These are phyloP conservation scores for Cornus controversa DNA, from an alignment of 148 eudicot species.

Conservation along the genomic window DNA sequence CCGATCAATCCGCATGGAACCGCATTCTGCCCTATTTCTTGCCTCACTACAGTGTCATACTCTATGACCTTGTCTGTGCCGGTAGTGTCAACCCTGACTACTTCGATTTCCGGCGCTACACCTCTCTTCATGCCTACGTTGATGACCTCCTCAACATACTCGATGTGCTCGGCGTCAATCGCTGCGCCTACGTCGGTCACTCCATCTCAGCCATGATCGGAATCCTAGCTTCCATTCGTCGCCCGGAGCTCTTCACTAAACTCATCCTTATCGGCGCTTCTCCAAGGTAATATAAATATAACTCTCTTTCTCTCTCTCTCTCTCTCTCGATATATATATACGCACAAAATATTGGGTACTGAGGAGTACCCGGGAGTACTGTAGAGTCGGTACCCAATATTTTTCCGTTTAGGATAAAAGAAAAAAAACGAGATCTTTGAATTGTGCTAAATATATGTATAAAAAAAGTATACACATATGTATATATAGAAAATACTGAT, in stretches of 20 bases:
- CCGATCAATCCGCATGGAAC: constrained; percentile 93
- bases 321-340: too few relatives aligned
- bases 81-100: constrained; percentile 87
- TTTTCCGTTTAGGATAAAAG: too few relatives aligned
- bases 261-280: constrained; percentile 61
- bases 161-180: background rate
- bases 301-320: too few relatives aligned
- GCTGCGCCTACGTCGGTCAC: constrained; percentile 39
- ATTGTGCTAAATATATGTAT: too few relatives aligned
- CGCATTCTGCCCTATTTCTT: constrained; percentile 68
- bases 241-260: constrained; percentile 48
- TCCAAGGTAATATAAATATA: background rate
- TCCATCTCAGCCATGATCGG: constrained; percentile 59
- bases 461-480: too few relatives aligned
- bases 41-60: constrained; percentile 54
- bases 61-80: constrained; percentile 86
- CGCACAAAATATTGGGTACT: too few relatives aligned
- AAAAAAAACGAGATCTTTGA: too few relatives aligned
- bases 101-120: constrained; percentile 44
- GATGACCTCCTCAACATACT: background rate
- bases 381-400: too few relatives aligned
- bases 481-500: too few relatives aligned
- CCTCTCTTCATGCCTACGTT: background rate
- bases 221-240: constrained; percentile 48
- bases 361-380: too few relatives aligned